Evolutionary conservation across 257 asterid genomes (phyloP).

Genomic region (Petunia secreta): DNA sequence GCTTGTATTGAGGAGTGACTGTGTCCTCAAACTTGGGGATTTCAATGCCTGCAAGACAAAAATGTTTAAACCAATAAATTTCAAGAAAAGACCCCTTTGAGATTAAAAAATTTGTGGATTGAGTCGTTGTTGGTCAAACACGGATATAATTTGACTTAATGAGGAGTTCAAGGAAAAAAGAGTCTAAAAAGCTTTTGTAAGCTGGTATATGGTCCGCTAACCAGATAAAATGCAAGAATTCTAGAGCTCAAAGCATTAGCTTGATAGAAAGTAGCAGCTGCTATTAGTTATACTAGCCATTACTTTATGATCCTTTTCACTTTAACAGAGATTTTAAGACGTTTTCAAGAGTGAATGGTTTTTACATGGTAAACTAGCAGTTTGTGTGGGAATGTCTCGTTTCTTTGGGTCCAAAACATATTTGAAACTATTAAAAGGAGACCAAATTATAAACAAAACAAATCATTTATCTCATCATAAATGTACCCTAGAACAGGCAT

Average conservation of each 20-base stretch:
- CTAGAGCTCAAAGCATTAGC: neutral
- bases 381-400: neutral
- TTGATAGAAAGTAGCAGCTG: neutral
- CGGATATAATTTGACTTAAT: neutral
- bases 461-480: neutral
- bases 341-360: neutral
- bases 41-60: conserved; percentile 60
- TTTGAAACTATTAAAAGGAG: neutral
- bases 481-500: neutral
- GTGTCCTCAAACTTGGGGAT: conserved; percentile 84
- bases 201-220: neutral
- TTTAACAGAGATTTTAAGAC: neutral
- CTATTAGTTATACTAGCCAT: neutral
- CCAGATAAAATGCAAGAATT: neutral
- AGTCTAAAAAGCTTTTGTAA: neutral
- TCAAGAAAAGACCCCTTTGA: neutral
- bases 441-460: neutral
- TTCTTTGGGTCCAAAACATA: neutral
- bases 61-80: conserved; percentile 19
- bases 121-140: neutral
- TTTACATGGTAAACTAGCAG: neutral
- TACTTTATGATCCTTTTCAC: neutral
- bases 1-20: conserved; percentile 86
- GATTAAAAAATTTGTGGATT: neutral
- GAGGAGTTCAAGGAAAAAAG: neutral